Base-by-base conservation (phyloP, 768 basidiomycete species). In the Auriscalpium microsporum region DNA sequence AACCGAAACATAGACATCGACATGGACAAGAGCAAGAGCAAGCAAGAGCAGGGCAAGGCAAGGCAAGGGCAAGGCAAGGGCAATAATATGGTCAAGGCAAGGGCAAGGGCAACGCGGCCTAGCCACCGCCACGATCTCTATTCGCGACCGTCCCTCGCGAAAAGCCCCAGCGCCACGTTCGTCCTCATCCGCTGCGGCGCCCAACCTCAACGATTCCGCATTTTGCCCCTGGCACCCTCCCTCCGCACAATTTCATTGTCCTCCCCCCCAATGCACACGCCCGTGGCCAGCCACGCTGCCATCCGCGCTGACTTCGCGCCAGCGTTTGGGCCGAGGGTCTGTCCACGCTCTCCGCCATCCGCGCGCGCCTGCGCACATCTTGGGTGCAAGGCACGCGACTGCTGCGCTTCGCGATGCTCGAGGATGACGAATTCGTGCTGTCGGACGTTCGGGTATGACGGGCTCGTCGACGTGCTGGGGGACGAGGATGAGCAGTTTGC, bases 241-340 rank as follows among this genome's bases (percentile, higher is more conserved):
- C 67, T 88, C 9, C 56, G 62, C 33, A 77, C 83, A 10, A 56
- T 87, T 34, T 76, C 76, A 16, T 69, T 76, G n/a, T 78, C 75
- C 0, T 78, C 75, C 0, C 61, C 58, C 2, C 63, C 62, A 2
- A 53, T 55, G 21, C 40, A 50, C 9, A 57, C 72, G 11, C 61
- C 66, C 34, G 62, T 61, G n/a, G 70, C 73, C 4, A 69, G 66
- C 21, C 72, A 76, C 52, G 67, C 66, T 8, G 65, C 62, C 36
- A 75, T 84, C 47, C 71, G 73, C 10, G 65, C 65, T 1, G 78
- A 80, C 58, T 90, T 87, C 62, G 73, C 62, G 73, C 73, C 63
- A 72, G 68, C 28, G 87, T 86, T 14, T 87, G 86, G 86, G 65
- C 67, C 2, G 78, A 82, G 59, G 86, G 85, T 4, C 61, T 87